Conservation (phyloP, 1,139 yeast genomes). For the Protomyces pachydermus region DNA sequence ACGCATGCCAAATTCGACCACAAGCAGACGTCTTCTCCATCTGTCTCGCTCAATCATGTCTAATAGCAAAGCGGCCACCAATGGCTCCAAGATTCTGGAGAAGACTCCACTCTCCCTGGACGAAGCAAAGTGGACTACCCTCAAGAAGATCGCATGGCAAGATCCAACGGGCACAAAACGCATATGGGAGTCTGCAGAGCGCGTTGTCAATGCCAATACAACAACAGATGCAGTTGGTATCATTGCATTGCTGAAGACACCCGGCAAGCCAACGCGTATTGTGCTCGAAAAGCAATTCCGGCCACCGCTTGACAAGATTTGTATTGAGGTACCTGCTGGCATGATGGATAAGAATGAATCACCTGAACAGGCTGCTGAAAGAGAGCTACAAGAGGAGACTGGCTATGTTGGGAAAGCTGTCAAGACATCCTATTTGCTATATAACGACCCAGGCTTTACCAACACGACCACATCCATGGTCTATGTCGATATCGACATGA, state of each 20-base stretch:
- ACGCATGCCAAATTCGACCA: no score
- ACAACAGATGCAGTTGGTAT: slow-evolving; percentile 29
- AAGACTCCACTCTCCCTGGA: slow-evolving; percentile 10
- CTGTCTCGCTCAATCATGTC: neutral
- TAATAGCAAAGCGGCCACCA: neutral
- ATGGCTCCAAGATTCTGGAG: slow-evolving; percentile 25
- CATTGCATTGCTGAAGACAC: slow-evolving; percentile 25
- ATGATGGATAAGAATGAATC: slow-evolving; percentile 79
- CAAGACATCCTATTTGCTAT: slow-evolving; percentile 54
- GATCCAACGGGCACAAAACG: slow-evolving; percentile 26
- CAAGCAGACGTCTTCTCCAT: neutral
- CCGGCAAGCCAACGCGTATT: slow-evolving; percentile 20
- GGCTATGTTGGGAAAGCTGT: slow-evolving; percentile 71
- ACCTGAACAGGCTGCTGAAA: slow-evolving; percentile 69
- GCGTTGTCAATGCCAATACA: slow-evolving; percentile 19
- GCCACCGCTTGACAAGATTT: slow-evolving; percentile 26
- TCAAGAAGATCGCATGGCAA: slow-evolving; percentile 27
- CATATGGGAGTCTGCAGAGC: slow-evolving; percentile 30
- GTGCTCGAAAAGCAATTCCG: slow-evolving; percentile 28
- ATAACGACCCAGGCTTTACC: slow-evolving; percentile 84
- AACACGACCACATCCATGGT: slow-evolving; percentile 83
- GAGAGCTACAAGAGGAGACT: slow-evolving; percentile 88
- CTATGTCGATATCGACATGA: slow-evolving; percentile 69
- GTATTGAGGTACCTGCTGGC: slow-evolving; percentile 91
- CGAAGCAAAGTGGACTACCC: slow-evolving; percentile 29